Evolutionary conservation across 106 monocot species (phyloP).

Genomic region (Vanilla planifolia): DNA sequence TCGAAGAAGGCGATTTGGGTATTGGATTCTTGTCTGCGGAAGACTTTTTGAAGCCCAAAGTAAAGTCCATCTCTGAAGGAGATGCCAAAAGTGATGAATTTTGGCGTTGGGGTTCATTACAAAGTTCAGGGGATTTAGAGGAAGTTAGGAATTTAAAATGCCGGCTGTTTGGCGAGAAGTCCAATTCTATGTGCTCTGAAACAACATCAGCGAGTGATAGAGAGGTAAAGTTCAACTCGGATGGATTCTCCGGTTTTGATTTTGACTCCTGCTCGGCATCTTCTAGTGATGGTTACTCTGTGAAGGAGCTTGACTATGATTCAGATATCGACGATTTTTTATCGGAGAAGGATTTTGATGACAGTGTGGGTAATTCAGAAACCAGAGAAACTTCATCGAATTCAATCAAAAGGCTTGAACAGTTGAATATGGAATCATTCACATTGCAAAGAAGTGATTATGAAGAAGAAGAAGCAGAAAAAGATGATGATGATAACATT

Average conservation of each 20-base stretch:
- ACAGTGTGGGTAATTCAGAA: background rate
- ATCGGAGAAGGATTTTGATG: conserved; percentile 36
- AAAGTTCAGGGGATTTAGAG: background rate
- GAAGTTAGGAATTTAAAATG: background rate
- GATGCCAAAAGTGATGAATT: background rate
- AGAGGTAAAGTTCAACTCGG: conserved; percentile 10
- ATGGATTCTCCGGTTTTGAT: conserved; percentile 29
- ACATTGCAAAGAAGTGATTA: background rate
- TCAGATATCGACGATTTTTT: conserved; percentile 41
- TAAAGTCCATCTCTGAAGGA: background rate
- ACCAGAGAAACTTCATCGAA: background rate
- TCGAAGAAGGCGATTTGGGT: background rate
- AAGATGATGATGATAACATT: background rate
- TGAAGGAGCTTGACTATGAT: conserved; percentile 37
- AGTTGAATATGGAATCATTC: background rate
- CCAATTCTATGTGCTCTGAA: conserved; percentile 3
- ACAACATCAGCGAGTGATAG: conserved; percentile 5
- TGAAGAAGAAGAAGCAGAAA: too few species aligned
- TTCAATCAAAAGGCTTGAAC: background rate
- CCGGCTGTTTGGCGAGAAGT: background rate
- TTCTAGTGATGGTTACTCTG: conserved; percentile 55
- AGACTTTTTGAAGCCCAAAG: background rate
- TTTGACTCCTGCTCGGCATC: conserved; percentile 37
- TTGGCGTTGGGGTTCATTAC: too few species aligned
- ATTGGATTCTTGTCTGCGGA: conserved; percentile 9